A percentile compares a stretch with the other conserved stretches of the same genome.
phyloP scores from a whole-genome alignment of 495 filamentous ascomycete genomes.

The Lineolata rhizophorae region DNA sequence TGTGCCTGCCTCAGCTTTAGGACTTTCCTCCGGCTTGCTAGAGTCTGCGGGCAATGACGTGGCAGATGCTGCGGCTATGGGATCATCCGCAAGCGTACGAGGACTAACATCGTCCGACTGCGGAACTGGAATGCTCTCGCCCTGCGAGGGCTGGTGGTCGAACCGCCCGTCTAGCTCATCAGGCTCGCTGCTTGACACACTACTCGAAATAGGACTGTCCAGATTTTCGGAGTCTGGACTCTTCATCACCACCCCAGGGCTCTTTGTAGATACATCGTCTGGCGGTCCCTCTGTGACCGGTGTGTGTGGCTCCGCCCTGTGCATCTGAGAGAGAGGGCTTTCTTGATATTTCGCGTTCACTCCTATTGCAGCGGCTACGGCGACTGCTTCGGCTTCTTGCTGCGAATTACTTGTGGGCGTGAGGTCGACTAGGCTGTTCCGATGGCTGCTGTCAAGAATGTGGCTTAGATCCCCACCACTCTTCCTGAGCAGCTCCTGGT shows the following conservation, averaged over 20 bases:
- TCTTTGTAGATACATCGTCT: neutral
- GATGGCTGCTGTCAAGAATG: conserved; percentile 8
- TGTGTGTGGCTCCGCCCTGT: conserved; percentile 2
- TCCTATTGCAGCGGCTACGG: conserved; percentile 13
- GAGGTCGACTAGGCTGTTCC: conserved; percentile 4
- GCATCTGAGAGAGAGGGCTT: conserved; percentile 7
- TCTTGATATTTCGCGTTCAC: neutral
- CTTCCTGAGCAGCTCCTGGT: conserved; percentile 54
- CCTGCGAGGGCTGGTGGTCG: too few relatives aligned
- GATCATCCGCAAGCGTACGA: too few relatives aligned
- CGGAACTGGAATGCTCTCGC: too few relatives aligned
- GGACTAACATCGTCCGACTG: too few relatives aligned
- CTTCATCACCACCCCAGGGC: conserved; percentile 15
- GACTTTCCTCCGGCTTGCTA: too few relatives aligned
- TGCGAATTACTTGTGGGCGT: conserved; percentile 9
- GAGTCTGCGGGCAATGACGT: too few relatives aligned
- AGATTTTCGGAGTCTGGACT: conserved; percentile 14
- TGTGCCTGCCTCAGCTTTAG: too few relatives aligned
- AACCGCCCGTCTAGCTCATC: too few relatives aligned
- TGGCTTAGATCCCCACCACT: conserved; percentile 17
- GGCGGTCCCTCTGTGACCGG: neutral
- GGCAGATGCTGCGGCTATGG: too few relatives aligned
- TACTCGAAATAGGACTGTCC: conserved; percentile 14
- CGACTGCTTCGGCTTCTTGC: conserved; percentile 16
- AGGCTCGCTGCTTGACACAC: conserved; percentile 4